phyloP scores from a whole-genome alignment of 2,329 filamentous ascomycete species.

The Hypoxylon sp. region DNA sequence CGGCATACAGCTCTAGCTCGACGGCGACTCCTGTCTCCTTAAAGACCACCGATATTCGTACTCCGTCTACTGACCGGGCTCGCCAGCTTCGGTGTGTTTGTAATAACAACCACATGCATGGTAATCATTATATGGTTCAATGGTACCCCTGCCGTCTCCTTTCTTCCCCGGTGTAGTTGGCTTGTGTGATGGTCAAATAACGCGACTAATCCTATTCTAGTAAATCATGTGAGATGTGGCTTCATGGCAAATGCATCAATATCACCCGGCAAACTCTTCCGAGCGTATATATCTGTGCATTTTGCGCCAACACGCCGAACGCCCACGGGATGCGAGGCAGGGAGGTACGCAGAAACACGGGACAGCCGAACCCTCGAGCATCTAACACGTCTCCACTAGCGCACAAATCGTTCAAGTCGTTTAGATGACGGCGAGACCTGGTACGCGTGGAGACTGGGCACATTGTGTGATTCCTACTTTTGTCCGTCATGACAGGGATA shows the following conservation, averaged over 20 bases:
- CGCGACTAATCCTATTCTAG: slow-evolving; percentile 56
- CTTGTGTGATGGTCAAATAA: slow-evolving; percentile 8
- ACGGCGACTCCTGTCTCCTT: slow-evolving; percentile 68
- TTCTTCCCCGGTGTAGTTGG: slow-evolving; percentile 16
- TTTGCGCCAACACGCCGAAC: slow-evolving; percentile 73
- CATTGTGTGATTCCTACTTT: slow-evolving; percentile 10
- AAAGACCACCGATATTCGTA: slow-evolving; percentile 64
- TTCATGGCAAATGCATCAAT: slow-evolving; percentile 75
- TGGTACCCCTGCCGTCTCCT: slow-evolving; percentile 63
- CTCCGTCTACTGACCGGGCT: slow-evolving; percentile 61
- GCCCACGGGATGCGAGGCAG: slow-evolving; percentile 65
- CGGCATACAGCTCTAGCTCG: slow-evolving; percentile 45
- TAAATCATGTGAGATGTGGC: slow-evolving; percentile 76
- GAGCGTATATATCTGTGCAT: slow-evolving; percentile 74
- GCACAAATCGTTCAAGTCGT: slow-evolving; percentile 63
- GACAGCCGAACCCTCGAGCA: slow-evolving; percentile 48
- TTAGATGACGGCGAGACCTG: slow-evolving; percentile 54
- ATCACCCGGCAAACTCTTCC: slow-evolving; percentile 71
- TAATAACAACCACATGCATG: slow-evolving; percentile 57
- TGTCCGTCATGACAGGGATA: slow-evolving; percentile 30
- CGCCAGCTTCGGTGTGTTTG: slow-evolving; percentile 72
- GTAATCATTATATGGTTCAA: slow-evolving; percentile 72
- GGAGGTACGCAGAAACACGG: slow-evolving; percentile 58
- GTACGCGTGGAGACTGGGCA: background rate
- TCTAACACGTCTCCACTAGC: slow-evolving; percentile 60